phyloP scores from a whole-genome alignment of 2,329 filamentous ascomycete species.

The Dendrostoma leiphaemia region DNA sequence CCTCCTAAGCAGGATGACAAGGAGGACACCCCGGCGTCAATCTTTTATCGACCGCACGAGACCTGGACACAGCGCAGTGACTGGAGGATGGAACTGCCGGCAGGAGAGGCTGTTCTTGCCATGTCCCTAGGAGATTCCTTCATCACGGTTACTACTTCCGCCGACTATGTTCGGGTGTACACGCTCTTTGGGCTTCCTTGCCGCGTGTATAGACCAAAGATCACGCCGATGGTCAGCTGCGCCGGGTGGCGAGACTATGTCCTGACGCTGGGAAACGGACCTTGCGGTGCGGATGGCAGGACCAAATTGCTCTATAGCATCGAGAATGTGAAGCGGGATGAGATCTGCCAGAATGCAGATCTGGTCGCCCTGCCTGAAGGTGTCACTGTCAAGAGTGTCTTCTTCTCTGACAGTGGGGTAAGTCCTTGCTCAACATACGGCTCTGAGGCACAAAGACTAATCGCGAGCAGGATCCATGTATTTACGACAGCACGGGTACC shows the following conservation, averaged over 20 bases:
- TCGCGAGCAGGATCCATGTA: conserved; percentile 75
- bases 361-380: conserved; percentile 79
- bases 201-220: conserved; percentile 88
- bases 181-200: conserved; percentile 90
- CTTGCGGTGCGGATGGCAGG: conserved; percentile 74
- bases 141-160: conserved; percentile 81
- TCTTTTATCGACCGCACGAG: conserved; percentile 98
- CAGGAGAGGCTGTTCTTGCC: conserved; percentile 80
- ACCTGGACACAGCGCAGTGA: conserved; percentile 90
- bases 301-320: conserved; percentile 85
- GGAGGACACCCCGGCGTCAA: conserved; percentile 65
- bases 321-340: conserved; percentile 89
- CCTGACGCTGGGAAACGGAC: conserved; percentile 91
- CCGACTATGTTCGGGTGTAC: conserved; percentile 88
- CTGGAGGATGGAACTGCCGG: conserved; percentile 85
- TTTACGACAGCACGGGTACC: conserved; percentile 91
- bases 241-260: conserved; percentile 95
- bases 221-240: conserved; percentile 84
- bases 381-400: conserved; percentile 73
- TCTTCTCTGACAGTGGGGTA: conserved; percentile 90
- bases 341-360: conserved; percentile 93
- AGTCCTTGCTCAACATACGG: conserved; percentile 30
- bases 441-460: conserved; percentile 5
- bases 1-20: conserved; percentile 58
- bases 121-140: conserved; percentile 92